Evolutionary conservation across 768 basidiomycete species (phyloP), one percentile per base, ranked within the genome.

Genomic region (Auricularia sp.): DNA sequence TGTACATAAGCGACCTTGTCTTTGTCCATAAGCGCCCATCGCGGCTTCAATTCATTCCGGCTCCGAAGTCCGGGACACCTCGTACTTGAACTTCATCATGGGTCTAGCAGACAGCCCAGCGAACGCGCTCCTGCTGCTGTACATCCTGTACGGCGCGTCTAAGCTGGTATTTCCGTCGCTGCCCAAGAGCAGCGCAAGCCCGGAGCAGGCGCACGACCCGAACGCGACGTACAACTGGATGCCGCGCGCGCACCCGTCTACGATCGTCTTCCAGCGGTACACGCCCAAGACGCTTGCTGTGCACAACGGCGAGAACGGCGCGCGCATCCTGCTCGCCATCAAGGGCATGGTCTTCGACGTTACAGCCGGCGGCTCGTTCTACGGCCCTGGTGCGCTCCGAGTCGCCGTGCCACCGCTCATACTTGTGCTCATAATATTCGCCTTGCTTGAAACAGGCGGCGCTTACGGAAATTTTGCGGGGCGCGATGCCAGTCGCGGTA

Each of bases 391-490:
- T 96, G 66, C 72, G 89, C 76, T 42, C 64, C 63, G 14, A 47
- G 63, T 64, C 29, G 44, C 10, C 29, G 33, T 24, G 54, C 14
- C 29, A 42, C 39, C 13, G 39, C 13, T 42, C 4, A 42, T 42
- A 54, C 6, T 61, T 10, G 18, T 54, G 14, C 6, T 21, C 34
- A 65, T n/a, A 29, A 29, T 29, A 29, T 29, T 29, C 37, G 33
- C 62, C 11, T n/a, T 39, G 18, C 16, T 59, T 3, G 1, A 62
- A 34, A 16, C 69, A 97, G 96, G 87, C 70, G 96, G 95, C 0
- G 92, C 94, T 84, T 98, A 98, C 72, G 94, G 93, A 36, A 96
- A 95, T 76, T 98, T 99, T 79, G 95, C 97, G 2, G 97, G 96
- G 4, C 77, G 95, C 61, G 96, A 99, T 76, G 96, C 96, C 1